Conservation (phyloP, 768 basidiomycete genomes). For the Cubamyces sp. region DNA sequence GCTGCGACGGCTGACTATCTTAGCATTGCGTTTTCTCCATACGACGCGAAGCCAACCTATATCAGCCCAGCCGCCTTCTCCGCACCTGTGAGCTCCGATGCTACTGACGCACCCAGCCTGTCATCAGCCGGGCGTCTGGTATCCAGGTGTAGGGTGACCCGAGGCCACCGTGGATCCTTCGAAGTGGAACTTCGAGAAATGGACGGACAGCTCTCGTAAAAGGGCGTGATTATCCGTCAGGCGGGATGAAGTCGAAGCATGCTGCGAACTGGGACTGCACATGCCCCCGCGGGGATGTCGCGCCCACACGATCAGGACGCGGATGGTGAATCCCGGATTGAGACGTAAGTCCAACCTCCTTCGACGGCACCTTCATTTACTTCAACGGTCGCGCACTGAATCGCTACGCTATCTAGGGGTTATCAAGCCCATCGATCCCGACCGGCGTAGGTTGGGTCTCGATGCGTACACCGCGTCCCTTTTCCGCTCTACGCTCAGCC, state of each 20-base stretch:
- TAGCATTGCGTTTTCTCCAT: background rate
- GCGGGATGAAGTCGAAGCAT: background rate
- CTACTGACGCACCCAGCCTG: too few relatives aligned
- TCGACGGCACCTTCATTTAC: background rate
- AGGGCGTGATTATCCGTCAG: conserved; percentile 13
- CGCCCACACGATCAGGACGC: background rate
- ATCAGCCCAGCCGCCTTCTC: background rate
- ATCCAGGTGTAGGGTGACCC: background rate
- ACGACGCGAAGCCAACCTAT: background rate
- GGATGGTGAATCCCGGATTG: background rate
- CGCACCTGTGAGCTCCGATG: conserved; percentile 8
- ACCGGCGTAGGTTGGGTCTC: background rate
- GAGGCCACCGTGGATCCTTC: conserved; percentile 18
- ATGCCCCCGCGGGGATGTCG: conserved; percentile 14
- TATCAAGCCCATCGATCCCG: conserved; percentile 15
- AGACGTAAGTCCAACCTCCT: background rate
- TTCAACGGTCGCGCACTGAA: conserved; percentile 9
- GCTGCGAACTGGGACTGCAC: background rate
- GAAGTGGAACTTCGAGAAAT: background rate
- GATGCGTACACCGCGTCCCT: background rate
- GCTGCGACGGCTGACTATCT: background rate
- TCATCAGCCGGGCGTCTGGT: background rate
- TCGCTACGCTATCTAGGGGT: conserved; percentile 18
- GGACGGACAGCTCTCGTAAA: background rate
- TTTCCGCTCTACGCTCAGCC: conserved; percentile 2